Percentiles rank a stretch among this genome's conserved stretches.
These are phyloP conservation scores for Botrytis cinerea DNA, from an alignment of 2,329 filamentous ascomycete genomes.

Conservation along the genomic window DNA sequence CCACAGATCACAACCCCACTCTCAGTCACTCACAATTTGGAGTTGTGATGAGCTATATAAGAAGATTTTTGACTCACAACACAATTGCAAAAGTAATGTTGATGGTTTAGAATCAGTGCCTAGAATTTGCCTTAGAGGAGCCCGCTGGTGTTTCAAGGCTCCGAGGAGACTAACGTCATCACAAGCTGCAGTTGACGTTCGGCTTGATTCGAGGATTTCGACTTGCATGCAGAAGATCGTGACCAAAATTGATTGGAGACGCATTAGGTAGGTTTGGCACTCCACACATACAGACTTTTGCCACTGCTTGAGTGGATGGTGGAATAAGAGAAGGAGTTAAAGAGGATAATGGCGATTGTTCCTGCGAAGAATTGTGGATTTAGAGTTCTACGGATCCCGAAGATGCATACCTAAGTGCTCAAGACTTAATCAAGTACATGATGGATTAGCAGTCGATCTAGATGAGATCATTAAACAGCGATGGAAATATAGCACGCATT, in stretches of 20 bases:
- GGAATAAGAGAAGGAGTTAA: conserved; percentile 14
- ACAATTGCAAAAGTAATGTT: conserved; percentile 9
- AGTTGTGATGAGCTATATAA: conserved; percentile 2
- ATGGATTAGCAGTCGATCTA: conserved; percentile 9
- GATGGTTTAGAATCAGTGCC: background rate
- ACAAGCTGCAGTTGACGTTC: conserved; percentile 5
- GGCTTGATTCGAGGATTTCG: conserved; percentile 12
- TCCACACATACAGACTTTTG: conserved; percentile 21
- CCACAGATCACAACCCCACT: conserved; percentile 20
- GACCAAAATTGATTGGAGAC: conserved; percentile 20
- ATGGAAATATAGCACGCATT: background rate
- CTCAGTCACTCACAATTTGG: conserved; percentile 4
- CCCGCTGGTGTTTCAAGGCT: background rate
- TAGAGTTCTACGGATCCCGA: conserved; percentile 1
- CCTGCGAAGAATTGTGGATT: conserved; percentile 23
- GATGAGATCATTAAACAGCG: conserved; percentile 6
- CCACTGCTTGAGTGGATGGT: conserved; percentile 17
- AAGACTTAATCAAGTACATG: conserved; percentile 12
- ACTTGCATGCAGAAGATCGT: conserved; percentile 24
- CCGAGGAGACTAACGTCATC: conserved; percentile 9
- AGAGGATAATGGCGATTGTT: conserved; percentile 15
- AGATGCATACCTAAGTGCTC: conserved; percentile 14
- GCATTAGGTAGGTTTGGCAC: conserved; percentile 16
- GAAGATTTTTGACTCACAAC: conserved; percentile 20
- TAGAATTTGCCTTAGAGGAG: background rate